phyloP scores from a whole-genome alignment of 1,284 basidiomycete genomes.

The Xerocomus minutiporus region DNA sequence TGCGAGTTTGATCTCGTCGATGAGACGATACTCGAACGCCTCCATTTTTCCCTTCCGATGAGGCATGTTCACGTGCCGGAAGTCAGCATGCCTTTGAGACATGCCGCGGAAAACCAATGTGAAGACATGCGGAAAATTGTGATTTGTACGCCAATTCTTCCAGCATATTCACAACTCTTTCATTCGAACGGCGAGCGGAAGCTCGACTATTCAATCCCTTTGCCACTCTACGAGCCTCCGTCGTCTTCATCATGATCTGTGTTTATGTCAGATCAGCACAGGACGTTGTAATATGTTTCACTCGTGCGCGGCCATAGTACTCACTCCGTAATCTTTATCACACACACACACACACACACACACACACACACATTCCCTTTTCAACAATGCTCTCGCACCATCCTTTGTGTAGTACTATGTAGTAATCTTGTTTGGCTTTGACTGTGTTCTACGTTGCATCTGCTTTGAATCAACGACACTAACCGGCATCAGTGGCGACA shows the following conservation, averaged over 20 bases:
- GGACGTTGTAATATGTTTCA: constrained; percentile 5
- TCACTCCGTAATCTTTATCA: background rate
- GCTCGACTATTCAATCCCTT: constrained; percentile 59
- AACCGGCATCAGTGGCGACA: background rate
- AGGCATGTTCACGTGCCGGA: constrained; percentile 41
- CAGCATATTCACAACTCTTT: constrained; percentile 73
- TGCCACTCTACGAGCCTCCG: constrained; percentile 56
- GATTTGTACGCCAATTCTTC: constrained; percentile 45
- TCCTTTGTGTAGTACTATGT: background rate
- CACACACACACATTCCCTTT: constrained; percentile 1
- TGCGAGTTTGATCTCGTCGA: constrained; percentile 52
- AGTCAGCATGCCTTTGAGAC: constrained; percentile 25
- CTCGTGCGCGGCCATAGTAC: background rate
- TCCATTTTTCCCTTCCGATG: constrained; percentile 51
- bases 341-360: background rate
- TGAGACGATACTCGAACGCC: constrained; percentile 32
- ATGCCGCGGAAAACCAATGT: constrained; percentile 3
- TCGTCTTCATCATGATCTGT: constrained; percentile 3
- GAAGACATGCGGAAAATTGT: constrained; percentile 18
- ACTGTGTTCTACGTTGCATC: too few relatives aligned
- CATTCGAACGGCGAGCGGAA: constrained; percentile 66
- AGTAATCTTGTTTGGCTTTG: background rate
- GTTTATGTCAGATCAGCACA: constrained; percentile 4
- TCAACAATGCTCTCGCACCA: background rate
- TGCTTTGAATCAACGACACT: too few relatives aligned